phyloP scores from a whole-genome alignment of 306 rosid genomes.

The Glycyrrhiza uralensis region DNA sequence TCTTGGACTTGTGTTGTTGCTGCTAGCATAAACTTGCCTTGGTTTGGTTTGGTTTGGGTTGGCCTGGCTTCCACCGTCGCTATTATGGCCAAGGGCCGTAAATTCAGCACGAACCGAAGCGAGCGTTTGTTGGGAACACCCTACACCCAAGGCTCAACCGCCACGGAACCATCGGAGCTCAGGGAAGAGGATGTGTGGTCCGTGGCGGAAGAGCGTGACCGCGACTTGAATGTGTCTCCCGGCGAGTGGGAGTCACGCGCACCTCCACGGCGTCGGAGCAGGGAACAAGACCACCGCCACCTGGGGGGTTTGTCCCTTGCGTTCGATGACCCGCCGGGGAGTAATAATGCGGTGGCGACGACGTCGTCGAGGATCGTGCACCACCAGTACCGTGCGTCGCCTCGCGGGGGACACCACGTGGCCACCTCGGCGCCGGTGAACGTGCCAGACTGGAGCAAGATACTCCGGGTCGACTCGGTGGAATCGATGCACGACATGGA shows the following conservation, averaged over 20 bases:
- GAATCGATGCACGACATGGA: slow-evolving; percentile 62
- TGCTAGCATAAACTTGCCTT: not conserved
- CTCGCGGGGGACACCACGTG: slow-evolving; percentile 42
- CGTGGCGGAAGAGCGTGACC: slow-evolving; percentile 30
- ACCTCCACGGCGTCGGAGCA: slow-evolving; percentile 25
- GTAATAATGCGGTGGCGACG: slow-evolving; percentile 17
- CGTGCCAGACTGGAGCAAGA: slow-evolving; percentile 99
- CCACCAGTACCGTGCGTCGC: slow-evolving; percentile 55
- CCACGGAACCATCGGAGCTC: slow-evolving; percentile 51
- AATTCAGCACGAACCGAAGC: slow-evolving; percentile 55
- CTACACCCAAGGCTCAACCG: slow-evolving; percentile 32
- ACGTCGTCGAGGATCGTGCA: slow-evolving; percentile 60
- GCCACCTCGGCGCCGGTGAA: slow-evolving; percentile 89
- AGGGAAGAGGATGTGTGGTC: slow-evolving; percentile 87
- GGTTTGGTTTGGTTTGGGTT: not conserved
- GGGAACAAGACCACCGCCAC: slow-evolving; percentile 30
- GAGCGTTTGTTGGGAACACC: slow-evolving; percentile 66
- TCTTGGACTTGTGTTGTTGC: too few relatives aligned
- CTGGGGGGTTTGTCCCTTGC: slow-evolving; percentile 69
- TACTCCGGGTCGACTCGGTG: slow-evolving; percentile 67
- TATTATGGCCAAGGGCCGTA: slow-evolving; percentile 83
- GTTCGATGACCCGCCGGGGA: slow-evolving; percentile 46
- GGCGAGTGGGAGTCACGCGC: slow-evolving; percentile 39
- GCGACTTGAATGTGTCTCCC: not conserved
- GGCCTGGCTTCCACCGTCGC: not conserved